Evolutionary conservation across 2,329 filamentous ascomycete species (phyloP), one percentile per base, ranked within the genome.

Genomic region (Aspergillus sp.): DNA sequence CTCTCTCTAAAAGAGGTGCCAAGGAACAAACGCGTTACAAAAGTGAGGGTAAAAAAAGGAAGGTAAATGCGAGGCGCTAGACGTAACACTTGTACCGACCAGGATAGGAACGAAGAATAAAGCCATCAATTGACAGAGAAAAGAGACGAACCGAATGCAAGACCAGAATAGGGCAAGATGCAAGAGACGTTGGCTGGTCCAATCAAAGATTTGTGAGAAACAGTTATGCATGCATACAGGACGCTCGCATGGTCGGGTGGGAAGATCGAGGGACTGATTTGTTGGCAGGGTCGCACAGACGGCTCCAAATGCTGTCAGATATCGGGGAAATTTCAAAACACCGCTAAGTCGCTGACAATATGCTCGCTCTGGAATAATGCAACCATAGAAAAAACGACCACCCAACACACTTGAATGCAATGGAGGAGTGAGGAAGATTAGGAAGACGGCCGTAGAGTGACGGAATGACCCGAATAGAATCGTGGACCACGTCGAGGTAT

Each of bases 381-480:
- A 48, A 51, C 22, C 47, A 53, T 37, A 56, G 45, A 42, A 56
- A 56, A 53, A 27, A 33, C 17, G 42, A 20, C 46, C 41, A 48
- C 56, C 62, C 56, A 63, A 58, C 51, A 55, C 61, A 53, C 61
- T 56, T 56, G 44, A 57, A 60, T 63, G 62, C 57, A 62, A 63
- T 37, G 46, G 40, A 24, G 34, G 39, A 52, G 33, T 39, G 27
- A 51, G 51, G 34, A 17, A 49, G 45, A 34, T 12, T 33, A 49
- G 52, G n/a, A 30, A 37, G 44, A 37, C 15, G 11, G 34, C n/a
- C 24, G 19, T 44, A n/a, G 47, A 47, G 37, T n/a, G 30, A 15
- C 5, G 17, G 20, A 24, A 39, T 12, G 20, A 53, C 3, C 41
- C 27, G 33, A 34, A 24, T 20, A 13, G 15, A 40, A 34, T 51